Base-by-base conservation (phyloP, 2,329 filamentous ascomycete species). In the Curvularia verruculosa region DNA sequence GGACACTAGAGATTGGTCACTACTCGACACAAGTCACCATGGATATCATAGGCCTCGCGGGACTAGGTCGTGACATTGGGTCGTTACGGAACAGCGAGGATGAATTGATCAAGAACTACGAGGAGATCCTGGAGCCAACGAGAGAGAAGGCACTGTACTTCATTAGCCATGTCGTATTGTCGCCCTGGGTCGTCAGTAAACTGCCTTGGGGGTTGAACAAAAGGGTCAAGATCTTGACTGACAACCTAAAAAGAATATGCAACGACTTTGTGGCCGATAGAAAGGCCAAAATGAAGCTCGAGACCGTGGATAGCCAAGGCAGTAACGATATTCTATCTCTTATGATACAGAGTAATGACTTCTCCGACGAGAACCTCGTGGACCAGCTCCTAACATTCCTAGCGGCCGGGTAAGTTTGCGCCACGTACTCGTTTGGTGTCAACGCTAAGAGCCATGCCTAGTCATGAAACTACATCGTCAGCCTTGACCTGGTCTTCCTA, bases 401-500 rank as follows among this genome's bases (percentile, higher is more conserved):
- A 3, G 83, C 83, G 2, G 82, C 83, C 3, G 83, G 82, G 80
- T 83, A 70, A 60, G 79, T 71, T 7, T 18, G 15, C 24, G 12
- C 18, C 18, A 46, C 12, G 18, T 9, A 24, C 21, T 19, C 10
- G n/a, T 49, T 1, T 19, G 23, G 4, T 31, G 29, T 23, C 4
- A 23, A 46, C 9, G 45, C 47, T 59, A 29, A 56, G 15, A 24
- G 18, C 31, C 19, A 37, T 9, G 10, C 10, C 7, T 34, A 75
- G 79, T 5, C 91, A 94, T 74, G 90, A 94, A 77, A 94, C 91
- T 1, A 93, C 90, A 0, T 86, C 91, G 1, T 84, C 87, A 1
- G 83, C 90, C 18, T 81, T 95, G 71, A 89, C 87, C n/a, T 94
- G 90, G 89, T 84, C 88, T 3, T 77, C 87, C 7, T 90, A 92